Base-by-base conservation (phyloP, 2,329 filamentous ascomycete genomes). In the Alternaria sp. region DNA sequence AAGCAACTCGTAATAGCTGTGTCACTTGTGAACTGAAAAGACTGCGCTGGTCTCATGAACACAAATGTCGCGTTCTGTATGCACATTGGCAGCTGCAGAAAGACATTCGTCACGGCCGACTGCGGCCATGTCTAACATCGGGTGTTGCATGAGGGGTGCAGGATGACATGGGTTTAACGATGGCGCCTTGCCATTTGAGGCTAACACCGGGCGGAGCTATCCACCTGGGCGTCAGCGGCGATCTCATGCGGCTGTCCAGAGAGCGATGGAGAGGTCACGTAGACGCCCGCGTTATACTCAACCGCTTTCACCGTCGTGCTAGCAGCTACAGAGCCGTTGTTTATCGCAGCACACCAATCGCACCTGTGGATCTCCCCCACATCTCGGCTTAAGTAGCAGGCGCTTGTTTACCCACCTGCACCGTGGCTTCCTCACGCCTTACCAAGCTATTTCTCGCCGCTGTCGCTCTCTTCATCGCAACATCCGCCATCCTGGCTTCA, bases 401-500 rank as follows among this genome's bases (percentile, higher is more conserved):
- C 56, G 23, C 30, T 45, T 37, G 51, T 37, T 44, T 30, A 18
- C 26, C 33, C 37, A 37, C 44, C 43, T 49, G 56, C 61, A 63
- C 26, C 57, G 57, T 63, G 61, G 61, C 61, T 60, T 60, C 61
- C 61, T 60, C 61, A 60, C 61, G 61, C 57, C 37, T 60, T n/a
- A 59, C 53, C 57, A 75, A 74, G 72, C 77, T 85, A 76, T 75
- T 87, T 64, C 68, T 87, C 74, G 79, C 87, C 69, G 79, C 84
- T 72, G 75, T 89, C 72, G 68, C 89, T 71, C 79, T 91, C 75
- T 85, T 91, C 78, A 74, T 87, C 75, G 79, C 81, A 66, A 80
- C 85, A 58, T 75, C 83, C 81, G 82, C 86, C 86, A 91, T 87
- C 76, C 88, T 93, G 90, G 90, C 90, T 84, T 83, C 86, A 76